phyloP scores from a whole-genome alignment of 2,329 filamentous ascomycete genomes.

The Arthrocladium fulminans region DNA sequence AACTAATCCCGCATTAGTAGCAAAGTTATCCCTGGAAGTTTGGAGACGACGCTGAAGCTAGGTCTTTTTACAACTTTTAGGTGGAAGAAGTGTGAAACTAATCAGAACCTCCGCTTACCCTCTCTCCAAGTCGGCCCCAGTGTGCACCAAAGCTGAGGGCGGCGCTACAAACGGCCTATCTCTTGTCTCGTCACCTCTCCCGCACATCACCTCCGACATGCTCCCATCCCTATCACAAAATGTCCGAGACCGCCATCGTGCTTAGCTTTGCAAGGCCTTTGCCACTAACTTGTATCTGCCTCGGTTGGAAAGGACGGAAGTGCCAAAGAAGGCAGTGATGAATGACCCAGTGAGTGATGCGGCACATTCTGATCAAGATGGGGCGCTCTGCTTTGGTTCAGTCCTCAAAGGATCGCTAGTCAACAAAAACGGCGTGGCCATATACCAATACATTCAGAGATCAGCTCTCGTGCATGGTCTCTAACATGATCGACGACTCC shows the following conservation, averaged over 20 bases:
- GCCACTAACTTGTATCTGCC: neutral
- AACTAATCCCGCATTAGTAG: neutral
- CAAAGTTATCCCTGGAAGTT: neutral
- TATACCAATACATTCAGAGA: too few relatives aligned
- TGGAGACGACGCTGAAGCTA: neutral
- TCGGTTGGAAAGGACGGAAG: too few relatives aligned
- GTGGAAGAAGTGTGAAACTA: neutral
- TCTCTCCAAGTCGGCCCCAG: neutral
- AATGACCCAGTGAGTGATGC: too few relatives aligned
- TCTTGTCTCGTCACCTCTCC: neutral
- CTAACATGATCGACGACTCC: slow-evolving; percentile 3
- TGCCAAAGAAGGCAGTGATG: too few relatives aligned
- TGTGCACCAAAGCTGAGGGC: neutral
- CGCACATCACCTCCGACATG: neutral
- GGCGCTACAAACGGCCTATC: neutral
- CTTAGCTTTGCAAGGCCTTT: neutral
- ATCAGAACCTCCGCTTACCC: neutral
- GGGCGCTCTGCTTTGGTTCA: too few relatives aligned
- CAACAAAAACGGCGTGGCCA: too few relatives aligned
- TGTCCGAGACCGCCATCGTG: neutral
- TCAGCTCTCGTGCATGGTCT: neutral
- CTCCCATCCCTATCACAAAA: neutral
- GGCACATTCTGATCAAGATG: too few relatives aligned
- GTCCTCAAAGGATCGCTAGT: too few relatives aligned
- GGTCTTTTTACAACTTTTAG: neutral